Evolutionary conservation across 73 alveolate species (phyloP).

Genomic region (Symbiodinium natans): DNA sequence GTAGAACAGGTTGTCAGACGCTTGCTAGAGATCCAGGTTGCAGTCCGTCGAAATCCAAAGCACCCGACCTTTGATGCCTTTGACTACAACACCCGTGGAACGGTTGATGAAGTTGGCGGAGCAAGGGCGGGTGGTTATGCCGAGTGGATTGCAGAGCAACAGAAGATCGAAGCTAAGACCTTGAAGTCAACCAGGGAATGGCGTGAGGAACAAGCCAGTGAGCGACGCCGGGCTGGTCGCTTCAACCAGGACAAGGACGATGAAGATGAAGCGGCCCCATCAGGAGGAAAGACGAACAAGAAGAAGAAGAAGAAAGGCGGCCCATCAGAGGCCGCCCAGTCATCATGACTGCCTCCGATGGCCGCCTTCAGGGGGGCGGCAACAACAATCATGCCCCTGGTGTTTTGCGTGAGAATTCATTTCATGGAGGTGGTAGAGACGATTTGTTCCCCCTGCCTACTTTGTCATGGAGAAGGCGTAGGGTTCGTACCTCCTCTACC

Average conservation of each 20-base stretch:
- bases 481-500: constrained; percentile 32
- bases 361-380: constrained; percentile 10
- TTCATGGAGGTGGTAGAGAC: not conserved
- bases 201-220: constrained; percentile 38
- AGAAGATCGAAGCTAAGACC: constrained; percentile 43
- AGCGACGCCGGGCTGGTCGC: not conserved
- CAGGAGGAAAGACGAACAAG: not conserved
- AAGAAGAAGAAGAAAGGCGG: constrained; percentile 8
- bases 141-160: constrained; percentile 67
- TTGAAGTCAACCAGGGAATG: constrained; percentile 24
- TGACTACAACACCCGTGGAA: constrained; percentile 40
- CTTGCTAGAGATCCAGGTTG: constrained; percentile 12
- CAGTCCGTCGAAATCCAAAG: constrained; percentile 36
- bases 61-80: constrained; percentile 53
- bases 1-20: constrained; percentile 1
- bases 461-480: not conserved
- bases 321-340: constrained; percentile 33
- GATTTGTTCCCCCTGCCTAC: constrained; percentile 24
- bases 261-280: not conserved
- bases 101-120: constrained; percentile 54
- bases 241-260: not conserved
- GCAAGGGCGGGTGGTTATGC: constrained; percentile 27
- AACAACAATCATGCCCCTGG: not conserved
- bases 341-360: not conserved
- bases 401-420: constrained; percentile 1